A percentile compares a stretch with the other conserved stretches of the same genome.
Conservation (phyloP, 768 basidiomycete species). For the Lyophyllum shimeji region DNA sequence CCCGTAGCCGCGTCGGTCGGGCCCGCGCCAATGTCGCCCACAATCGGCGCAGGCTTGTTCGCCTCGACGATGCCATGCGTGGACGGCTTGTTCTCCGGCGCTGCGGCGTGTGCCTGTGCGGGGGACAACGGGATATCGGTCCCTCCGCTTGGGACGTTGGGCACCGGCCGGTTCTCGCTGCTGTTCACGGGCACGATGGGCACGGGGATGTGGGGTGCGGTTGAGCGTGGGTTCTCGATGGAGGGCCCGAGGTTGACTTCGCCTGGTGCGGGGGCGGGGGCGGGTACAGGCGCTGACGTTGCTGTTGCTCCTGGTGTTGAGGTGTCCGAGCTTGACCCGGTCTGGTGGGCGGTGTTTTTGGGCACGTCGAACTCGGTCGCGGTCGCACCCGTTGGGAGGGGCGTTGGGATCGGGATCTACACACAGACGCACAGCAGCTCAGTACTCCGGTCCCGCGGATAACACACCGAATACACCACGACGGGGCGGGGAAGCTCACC, state of each 20-base stretch:
- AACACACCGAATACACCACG: neutral
- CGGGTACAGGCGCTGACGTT: too few relatives aligned
- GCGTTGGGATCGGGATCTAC: conserved; percentile 30
- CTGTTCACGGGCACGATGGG: conserved; percentile 41
- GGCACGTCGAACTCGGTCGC: conserved; percentile 15
- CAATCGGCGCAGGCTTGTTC: conserved; percentile 1
- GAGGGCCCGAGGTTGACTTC: conserved; percentile 4
- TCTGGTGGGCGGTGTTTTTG: conserved; percentile 11
- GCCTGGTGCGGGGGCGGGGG: neutral
- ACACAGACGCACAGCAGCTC: neutral
- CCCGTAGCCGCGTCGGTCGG: conserved; percentile 5
- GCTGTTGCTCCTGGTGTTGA: conserved; percentile 1
- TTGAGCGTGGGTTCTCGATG: neutral
- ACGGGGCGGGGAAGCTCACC: conserved; percentile 3
- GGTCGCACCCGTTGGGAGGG: conserved; percentile 22
- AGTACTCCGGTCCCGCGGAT: neutral
- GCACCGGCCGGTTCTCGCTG: conserved; percentile 33
- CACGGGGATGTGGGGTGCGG: conserved; percentile 28
- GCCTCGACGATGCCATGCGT: conserved; percentile 3
- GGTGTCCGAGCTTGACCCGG: neutral
- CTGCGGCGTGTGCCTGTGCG: conserved; percentile 1
- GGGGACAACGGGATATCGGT: neutral
- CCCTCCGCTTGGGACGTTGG: neutral
- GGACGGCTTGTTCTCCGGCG: conserved; percentile 1
- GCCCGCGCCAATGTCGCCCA: conserved; percentile 2